Evolutionary conservation across 2,329 filamentous ascomycete genomes (phyloP).

Genomic region (Fusarium equiseti): DNA sequence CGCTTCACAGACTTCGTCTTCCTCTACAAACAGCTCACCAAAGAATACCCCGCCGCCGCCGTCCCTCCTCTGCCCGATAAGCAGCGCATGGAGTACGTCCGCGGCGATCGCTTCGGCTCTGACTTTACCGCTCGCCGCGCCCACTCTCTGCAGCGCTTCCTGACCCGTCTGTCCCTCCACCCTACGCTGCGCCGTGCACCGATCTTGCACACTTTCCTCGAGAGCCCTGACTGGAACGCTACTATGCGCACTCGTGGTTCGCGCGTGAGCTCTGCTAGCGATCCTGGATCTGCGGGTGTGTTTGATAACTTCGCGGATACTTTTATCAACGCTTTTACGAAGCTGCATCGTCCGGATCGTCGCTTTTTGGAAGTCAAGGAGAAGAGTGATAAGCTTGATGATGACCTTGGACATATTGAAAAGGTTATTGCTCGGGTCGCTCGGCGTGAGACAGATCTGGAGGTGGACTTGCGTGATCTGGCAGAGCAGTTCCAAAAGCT

Average conservation of each 20-base stretch:
- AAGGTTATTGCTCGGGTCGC: slow-evolving; percentile 95
- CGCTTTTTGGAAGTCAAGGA: slow-evolving; percentile 95
- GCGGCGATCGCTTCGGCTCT: slow-evolving; percentile 91
- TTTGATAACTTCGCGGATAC: slow-evolving; percentile 97
- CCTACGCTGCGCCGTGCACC: slow-evolving; percentile 86
- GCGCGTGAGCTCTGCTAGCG: slow-evolving; percentile 67
- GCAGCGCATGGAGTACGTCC: slow-evolving; percentile 99
- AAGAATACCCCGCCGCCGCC: slow-evolving; percentile 90
- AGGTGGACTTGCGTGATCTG: slow-evolving; percentile 88
- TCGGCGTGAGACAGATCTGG: slow-evolving; percentile 86
- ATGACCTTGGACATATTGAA: slow-evolving; percentile 91
- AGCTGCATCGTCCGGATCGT: slow-evolving; percentile 93
- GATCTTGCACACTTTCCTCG: slow-evolving; percentile 89
- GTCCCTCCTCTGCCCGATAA: slow-evolving; percentile 97
- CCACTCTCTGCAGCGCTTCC: slow-evolving; percentile 90
- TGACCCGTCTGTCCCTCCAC: slow-evolving; percentile 87
- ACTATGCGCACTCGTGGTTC: slow-evolving; percentile 86
- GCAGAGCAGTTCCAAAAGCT: slow-evolving; percentile 96
- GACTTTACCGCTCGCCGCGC: slow-evolving; percentile 93
- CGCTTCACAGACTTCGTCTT: slow-evolving; percentile 99
- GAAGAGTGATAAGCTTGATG: slow-evolving; percentile 91
- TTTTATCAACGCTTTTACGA: slow-evolving; percentile 96
- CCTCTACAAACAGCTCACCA: slow-evolving; percentile 88
- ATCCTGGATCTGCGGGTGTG: slow-evolving; percentile 73
- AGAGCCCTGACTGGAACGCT: slow-evolving; percentile 95